Percentiles rank a stretch among this genome's conserved stretches.
Evolutionary conservation across 305 asterid species (phyloP).

Genomic region (Fraxinus sp.): DNA sequence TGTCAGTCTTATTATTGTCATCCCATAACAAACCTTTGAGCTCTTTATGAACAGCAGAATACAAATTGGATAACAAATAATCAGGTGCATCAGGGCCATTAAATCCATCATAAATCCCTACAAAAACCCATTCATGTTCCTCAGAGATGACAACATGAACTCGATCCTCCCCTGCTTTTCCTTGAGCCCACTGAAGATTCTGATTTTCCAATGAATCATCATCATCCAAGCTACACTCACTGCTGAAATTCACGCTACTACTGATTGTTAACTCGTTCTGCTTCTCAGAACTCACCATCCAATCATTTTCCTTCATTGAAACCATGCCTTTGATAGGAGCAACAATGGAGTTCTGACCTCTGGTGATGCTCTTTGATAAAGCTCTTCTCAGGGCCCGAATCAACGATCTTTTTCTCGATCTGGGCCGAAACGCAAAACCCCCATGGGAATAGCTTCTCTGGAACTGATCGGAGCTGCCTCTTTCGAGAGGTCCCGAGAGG

Average conservation of each 20-base stretch:
- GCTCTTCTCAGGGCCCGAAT: constrained; percentile 67
- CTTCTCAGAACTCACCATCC: constrained; percentile 58
- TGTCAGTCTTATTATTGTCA: constrained; percentile 43
- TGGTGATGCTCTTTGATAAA: constrained; percentile 56
- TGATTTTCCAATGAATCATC: constrained; percentile 58
- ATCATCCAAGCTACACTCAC: constrained; percentile 75
- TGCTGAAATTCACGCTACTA: constrained; percentile 62
- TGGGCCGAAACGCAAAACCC: constrained; percentile 57
- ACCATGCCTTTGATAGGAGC: constrained; percentile 74
- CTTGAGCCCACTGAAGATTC: constrained; percentile 94
- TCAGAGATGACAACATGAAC: constrained; percentile 89
- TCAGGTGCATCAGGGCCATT: constrained; percentile 98
- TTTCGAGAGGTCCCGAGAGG: constrained; percentile 73
- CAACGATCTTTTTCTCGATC: constrained; percentile 57
- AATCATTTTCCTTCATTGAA: constrained; percentile 63
- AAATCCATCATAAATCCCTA: constrained; percentile 91
- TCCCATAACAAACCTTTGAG: constrained; percentile 88
- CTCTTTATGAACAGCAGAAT: constrained; percentile 72
- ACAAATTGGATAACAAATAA: constrained; percentile 73
- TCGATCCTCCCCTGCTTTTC: constrained; percentile 92
- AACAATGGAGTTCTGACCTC: constrained; percentile 85
- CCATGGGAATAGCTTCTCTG: constrained; percentile 81
- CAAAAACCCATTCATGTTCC: constrained; percentile 88
- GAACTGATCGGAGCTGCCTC: constrained; percentile 57
- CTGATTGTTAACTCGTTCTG: constrained; percentile 66